Base-by-base conservation (phyloP, 2,329 filamentous ascomycete genomes). In the Trichoderma gracile region DNA sequence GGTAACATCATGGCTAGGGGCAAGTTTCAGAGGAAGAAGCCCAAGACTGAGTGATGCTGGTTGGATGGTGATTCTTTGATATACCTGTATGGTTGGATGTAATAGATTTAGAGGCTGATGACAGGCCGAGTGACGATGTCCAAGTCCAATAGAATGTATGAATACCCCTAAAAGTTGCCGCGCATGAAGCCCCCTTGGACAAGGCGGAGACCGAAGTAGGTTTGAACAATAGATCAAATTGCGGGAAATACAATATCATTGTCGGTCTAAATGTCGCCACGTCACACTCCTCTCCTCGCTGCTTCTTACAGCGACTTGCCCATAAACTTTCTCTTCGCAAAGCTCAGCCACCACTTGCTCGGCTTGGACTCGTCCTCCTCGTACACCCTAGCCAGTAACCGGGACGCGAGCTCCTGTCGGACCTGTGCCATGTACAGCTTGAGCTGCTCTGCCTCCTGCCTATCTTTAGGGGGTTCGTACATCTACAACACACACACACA, bases 321-420 rank as follows among this genome's bases (percentile, higher is more conserved):
- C 95, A 99, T 98, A 76, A 99, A 99, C 87, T 97, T 97, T 80
- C 95, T 89, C 88, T 98, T 98, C 61, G 91, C 92, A 77, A 97
- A 99, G 83, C 95, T 98, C 77, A 99, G 80, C 95, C 95, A 99
- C 92, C 94, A 98, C 87, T 96, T 86, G 78, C 81, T 85, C 63
- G 86, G 86, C 79, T 85, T 86, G 79, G 91, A 78, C 82, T 93
- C 78, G 75, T 86, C 78, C 80, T 93, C 93, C 63, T 90, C 89
- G 76, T 96, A 99, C 69, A 99, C 89, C 71, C 93, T 86, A 59
- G 90, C 90, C 75, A 97, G 80, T 80, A 99, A 82, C 76, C 95
- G 85, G 64, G 84, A 80, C 5, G 93, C 93, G 67, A 98, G 81
- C 80, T 98, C 95, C 78, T 98, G 94, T 72, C 95, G 86, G 72